Base-by-base conservation (phyloP, 441 rosid genomes). In the Populus hybrid region DNA sequence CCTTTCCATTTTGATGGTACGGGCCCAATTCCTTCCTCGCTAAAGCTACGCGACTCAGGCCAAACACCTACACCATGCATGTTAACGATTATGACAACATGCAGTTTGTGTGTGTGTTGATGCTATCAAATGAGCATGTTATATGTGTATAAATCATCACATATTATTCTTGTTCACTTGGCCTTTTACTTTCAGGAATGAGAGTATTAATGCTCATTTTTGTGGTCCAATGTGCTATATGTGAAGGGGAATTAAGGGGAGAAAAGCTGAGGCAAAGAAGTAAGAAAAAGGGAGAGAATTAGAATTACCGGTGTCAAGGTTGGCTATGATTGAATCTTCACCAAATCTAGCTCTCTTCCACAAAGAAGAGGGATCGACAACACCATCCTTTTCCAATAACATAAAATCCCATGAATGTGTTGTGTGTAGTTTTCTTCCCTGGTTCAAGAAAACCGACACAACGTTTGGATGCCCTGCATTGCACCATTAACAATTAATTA, bases 11-110 rank as follows among this genome's bases (percentile, higher is more conserved):
- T 87, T 20, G 86, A 83, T 0, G 97, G 97, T 72, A 88, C 79
- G 0, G 83, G 80, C 12, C 91, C 96, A 8, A 79, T 85, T 4
- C 98, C 95, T 63, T 81, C 81, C 50, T 89, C 94, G 65, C 83
- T 83, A 28, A 93, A 93, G 85, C 97, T 92, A 78, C 82, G 64
- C 23, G 95, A 89, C 79, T 92, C 94, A 0, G 97, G 95, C 98
- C 98, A 92, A 73, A 93, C 97, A 77, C 98, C 97, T 91, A 64
- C 0, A 69, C 18, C 26, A 35, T 10, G 30, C 26, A 35, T 10
- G 14, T 24, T 40, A 40, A 66, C 26, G 6, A 23, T 14, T 35
- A 12, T 63, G 21, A 30, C 7, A 72, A 26, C 50, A 24, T 24
- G 24, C 24, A 72, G 54, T 26, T 6, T 40, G 42, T 2, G 46